These are phyloP conservation scores for Phytopythium mirpurense DNA, from an alignment of 352 stramenopile species.

Conservation along the genomic window DNA sequence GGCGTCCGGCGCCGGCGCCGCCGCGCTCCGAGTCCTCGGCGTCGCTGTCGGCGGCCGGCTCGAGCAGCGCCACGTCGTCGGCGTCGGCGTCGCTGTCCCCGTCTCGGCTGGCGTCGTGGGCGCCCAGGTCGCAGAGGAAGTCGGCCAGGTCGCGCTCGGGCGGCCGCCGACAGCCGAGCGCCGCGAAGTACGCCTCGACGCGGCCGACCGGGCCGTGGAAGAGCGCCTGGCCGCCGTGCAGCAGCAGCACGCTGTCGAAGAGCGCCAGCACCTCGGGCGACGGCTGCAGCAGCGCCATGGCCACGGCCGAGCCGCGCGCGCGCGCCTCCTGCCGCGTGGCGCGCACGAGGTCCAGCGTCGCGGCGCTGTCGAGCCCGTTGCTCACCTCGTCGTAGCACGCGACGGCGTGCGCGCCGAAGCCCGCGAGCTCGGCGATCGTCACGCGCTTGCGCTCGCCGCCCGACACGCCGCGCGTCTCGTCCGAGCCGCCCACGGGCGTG, in stretches of 20 bases:
- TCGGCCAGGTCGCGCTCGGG: slow-evolving; percentile 53
- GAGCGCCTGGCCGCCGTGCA: slow-evolving; percentile 78
- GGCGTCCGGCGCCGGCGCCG: too few relatives aligned
- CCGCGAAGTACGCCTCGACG: slow-evolving; percentile 18
- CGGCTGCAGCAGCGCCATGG: slow-evolving; percentile 49
- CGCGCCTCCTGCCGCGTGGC: slow-evolving; percentile 29
- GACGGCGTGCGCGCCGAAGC: slow-evolving; percentile 54
- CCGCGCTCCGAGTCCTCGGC: too few relatives aligned
- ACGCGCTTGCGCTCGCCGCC: slow-evolving; percentile 91
- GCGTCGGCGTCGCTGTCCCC: too few relatives aligned
- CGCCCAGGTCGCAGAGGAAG: slow-evolving; percentile 77
- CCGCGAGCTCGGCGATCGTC: slow-evolving; percentile 80
- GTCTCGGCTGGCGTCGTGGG: too few relatives aligned
- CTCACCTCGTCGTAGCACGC: slow-evolving; percentile 68
- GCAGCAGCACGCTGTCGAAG: slow-evolving; percentile 84
- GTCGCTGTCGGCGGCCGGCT: too few relatives aligned
- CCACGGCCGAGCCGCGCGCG: slow-evolving; percentile 22
- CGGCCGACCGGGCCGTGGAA: slow-evolving; percentile 33
- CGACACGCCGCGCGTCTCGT: slow-evolving; percentile 40
- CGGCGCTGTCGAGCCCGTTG: slow-evolving; percentile 51
- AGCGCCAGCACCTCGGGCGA: slow-evolving; percentile 90
- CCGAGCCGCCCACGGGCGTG: background rate
- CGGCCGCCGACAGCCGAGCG: slow-evolving; percentile 33
- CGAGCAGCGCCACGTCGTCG: too few relatives aligned
- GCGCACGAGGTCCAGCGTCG: slow-evolving; percentile 44